Percentiles rank a stretch among this genome's conserved stretches.
phyloP scores from a whole-genome alignment of 768 basidiomycete species.

The Boletus rubescentipes region DNA sequence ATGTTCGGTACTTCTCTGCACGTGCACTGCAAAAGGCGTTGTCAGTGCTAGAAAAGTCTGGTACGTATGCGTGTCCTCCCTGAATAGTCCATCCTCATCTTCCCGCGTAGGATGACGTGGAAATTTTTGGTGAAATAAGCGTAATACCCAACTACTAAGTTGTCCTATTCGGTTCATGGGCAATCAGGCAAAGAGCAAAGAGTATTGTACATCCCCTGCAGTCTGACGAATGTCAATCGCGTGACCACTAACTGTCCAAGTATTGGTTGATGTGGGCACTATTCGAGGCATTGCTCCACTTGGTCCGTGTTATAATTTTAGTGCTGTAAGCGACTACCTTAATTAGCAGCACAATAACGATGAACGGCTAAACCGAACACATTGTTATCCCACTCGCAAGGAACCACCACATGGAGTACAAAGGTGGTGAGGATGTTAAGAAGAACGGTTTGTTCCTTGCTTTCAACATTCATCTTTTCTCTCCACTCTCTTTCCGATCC shows the following conservation, averaged over 20 bases:
- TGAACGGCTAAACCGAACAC: not conserved
- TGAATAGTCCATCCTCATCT: constrained; percentile 3
- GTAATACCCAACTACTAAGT: constrained; percentile 34
- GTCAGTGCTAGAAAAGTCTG: constrained; percentile 38
- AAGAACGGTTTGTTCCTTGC: not conserved
- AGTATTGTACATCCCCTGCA: constrained; percentile 32
- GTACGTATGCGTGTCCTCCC: constrained; percentile 21
- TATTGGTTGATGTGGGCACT: not conserved
- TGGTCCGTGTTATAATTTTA: not conserved
- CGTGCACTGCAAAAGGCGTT: constrained; percentile 69
- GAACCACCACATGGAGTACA: constrained; percentile 1
- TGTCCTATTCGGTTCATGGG: constrained; percentile 20
- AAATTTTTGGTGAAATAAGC: constrained; percentile 20
- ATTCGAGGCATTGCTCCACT: too few species aligned
- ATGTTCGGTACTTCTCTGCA: constrained; percentile 92
- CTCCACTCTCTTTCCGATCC: not conserved
- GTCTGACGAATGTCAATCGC: constrained; percentile 23
- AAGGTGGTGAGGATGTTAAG: not conserved
- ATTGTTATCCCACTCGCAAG: not conserved
- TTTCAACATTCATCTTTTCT: not conserved
- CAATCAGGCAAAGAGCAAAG: constrained; percentile 28
- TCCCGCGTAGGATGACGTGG: constrained; percentile 21
- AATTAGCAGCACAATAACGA: constrained; percentile 4
- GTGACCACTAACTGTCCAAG: not conserved
- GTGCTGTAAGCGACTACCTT: not conserved